Evolutionary conservation across 208 protist species (phyloP), one percentile per base, ranked within the genome.

Genomic region (Leishmania amazonensis): DNA sequence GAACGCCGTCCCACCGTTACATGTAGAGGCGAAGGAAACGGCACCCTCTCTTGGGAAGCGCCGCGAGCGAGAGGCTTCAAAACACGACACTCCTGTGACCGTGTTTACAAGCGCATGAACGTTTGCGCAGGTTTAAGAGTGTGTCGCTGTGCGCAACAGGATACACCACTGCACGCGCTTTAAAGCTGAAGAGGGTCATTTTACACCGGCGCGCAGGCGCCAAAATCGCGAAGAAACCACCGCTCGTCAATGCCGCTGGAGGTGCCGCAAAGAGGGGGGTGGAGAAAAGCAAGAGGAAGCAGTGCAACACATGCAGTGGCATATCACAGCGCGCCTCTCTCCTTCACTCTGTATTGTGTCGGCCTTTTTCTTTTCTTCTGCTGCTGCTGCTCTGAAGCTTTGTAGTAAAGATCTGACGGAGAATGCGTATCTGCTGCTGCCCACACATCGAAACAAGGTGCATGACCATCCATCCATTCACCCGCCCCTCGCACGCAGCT

Each of bases 81-180:
- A 19, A 51, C 4, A 24, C 31, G 9, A 17, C 21, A 35, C 68
- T 15, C 51, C 31, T 64, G 62, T 40, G 62, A 68, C 21, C 24
- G 31, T 19, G 68, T 31, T 70, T 28, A 65, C 9, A 76, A 2
- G 42, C 2, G 6, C 54, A 24, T 40, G 8, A 57, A 79, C 31
- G 51, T 47, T 38, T 76, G 78, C 76, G 42, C 71, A 53, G 15
- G 76, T 58, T 42, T 65, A 13, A 21, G 8, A 65, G 40, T 73
- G 67, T 83, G 45, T 54, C 42, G 21, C 38, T 83, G 19, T 79
- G 57, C 28, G 24, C 38, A 35, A 45, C 13, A 28, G 73, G 11
- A 72, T 40, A 24, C 65, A 47, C 65, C 28, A 9, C 19, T 72
- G 15, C 31, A 47, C 40, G 19, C 19, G 15, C 31, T 8, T 47